Conservation (phyloP, 202 grass and related monocot species). For the Saccharum hybrid region DNA sequence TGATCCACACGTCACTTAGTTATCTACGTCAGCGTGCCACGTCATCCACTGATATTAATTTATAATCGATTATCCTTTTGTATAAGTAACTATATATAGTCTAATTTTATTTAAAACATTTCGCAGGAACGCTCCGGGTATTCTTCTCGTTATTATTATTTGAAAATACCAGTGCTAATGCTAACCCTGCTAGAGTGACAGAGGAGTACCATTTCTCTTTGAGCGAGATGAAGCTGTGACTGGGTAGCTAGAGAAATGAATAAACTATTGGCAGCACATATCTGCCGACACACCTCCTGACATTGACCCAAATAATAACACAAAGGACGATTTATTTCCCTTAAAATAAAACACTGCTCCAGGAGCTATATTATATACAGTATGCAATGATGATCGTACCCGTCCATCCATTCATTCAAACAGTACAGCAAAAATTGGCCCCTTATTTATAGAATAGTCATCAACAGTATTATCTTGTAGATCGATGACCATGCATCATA, state of each 20-base stretch:
- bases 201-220: background rate
- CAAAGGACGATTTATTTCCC: background rate
- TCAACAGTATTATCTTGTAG: background rate
- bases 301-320: constrained; percentile 4
- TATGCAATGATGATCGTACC: constrained; percentile 7
- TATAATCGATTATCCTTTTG: too few species aligned
- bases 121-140: too few species aligned
- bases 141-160: too few species aligned
- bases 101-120: too few species aligned
- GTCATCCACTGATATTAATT: too few species aligned
- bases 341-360: background rate
- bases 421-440: too few species aligned
- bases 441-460: background rate
- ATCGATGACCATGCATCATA: constrained; percentile 4
- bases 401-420: background rate
- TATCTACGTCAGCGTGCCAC: too few species aligned
- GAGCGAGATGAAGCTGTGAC: background rate
- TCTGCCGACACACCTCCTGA: constrained; percentile 43
- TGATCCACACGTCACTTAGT: too few species aligned
- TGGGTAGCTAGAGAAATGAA: background rate
- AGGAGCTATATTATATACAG: background rate
- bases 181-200: background rate
- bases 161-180: too few species aligned
- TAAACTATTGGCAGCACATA: background rate
- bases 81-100: too few species aligned